A percentile compares a stretch with the other conserved stretches of the same genome.
phyloP scores from a whole-genome alignment of 495 filamentous ascomycete species.

The Hyaloscypha variabilis region DNA sequence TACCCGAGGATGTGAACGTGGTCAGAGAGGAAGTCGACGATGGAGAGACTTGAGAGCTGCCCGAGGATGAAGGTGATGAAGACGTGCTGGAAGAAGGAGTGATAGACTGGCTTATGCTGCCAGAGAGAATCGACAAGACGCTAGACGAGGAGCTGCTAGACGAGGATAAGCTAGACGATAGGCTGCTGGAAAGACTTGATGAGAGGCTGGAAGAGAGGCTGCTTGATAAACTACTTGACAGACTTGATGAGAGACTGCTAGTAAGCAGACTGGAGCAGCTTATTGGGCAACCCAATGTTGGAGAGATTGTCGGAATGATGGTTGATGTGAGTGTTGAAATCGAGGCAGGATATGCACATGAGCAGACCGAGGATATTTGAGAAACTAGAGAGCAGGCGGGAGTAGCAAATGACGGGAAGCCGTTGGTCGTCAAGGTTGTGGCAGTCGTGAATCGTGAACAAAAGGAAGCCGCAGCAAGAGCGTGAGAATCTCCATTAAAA shows the following conservation, averaged over 20 bases:
- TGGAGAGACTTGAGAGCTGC: not conserved
- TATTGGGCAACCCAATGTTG: not conserved
- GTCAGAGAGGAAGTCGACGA: not conserved
- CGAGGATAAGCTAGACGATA: too few relatives aligned
- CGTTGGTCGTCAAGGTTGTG: conserved; percentile 8
- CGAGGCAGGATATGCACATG: conserved; percentile 12
- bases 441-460: conserved; percentile 17
- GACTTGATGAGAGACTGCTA: too few relatives aligned
- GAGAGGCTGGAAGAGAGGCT: too few relatives aligned
- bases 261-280: not conserved
- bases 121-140: not conserved
- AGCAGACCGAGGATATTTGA: conserved; percentile 18
- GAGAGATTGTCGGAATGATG: not conserved
- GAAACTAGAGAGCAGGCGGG: not conserved
- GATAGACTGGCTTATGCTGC: too few relatives aligned
- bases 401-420: conserved; percentile 15
- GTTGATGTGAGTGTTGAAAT: not conserved
- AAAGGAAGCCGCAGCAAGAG: not conserved
- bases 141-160: conserved; percentile 6
- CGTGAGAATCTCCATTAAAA: conserved; percentile 16
- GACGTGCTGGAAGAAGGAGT: not conserved
- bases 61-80: not conserved
- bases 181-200: not conserved
- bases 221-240: too few relatives aligned
- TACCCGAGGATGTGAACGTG: not conserved